Base-by-base conservation (phyloP, 352 stramenopile species). In the Pythium dissimile region DNA sequence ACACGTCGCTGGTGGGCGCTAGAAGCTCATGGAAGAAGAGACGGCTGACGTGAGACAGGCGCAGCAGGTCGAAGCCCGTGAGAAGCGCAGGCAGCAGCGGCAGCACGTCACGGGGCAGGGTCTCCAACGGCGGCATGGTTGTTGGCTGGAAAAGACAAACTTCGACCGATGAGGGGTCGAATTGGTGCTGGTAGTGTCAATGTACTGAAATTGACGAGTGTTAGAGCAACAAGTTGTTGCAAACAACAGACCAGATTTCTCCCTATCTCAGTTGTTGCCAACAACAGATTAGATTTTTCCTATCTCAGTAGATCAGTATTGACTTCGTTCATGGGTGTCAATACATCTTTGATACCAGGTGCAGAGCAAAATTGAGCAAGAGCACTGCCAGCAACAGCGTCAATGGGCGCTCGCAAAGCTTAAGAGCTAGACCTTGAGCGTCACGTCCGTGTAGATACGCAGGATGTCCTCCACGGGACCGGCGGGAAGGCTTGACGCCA, bases 381-480 rank as follows among this genome's bases (percentile, higher is more conserved):
- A n/a, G n/a, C n/a, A n/a, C n/a, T n/a, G n/a, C n/a, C n/a, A n/a
- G n/a, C n/a, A n/a, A n/a, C n/a, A n/a, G n/a, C n/a, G n/a, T n/a
- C n/a, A n/a, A n/a, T n/a, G n/a, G n/a, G n/a, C n/a, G n/a, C n/a
- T n/a, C n/a, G n/a, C n/a, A n/a, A n/a, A n/a, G n/a, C n/a, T n/a
- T n/a, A n/a, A n/a, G n/a, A n/a, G n/a, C n/a, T 87, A 96, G 8
- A 92, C 80, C 62, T 94, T 97, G 50, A 96, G 73, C 9, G 94
- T 93, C 20, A 96, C 87, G 69, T 98, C 91, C 28, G 87, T 97
- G 77, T 98, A 98, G 43, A 95, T 95, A 31, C 85, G 86, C 44
- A 98, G 66, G 34, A 98, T 77, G 59, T 97, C 86, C 42, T 93
- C 84, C 16, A 98, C 83, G 13, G 93, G 92, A 10, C 93, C 93